Evolutionary conservation across 2,329 filamentous ascomycete species (phyloP), one percentile per base, ranked within the genome.

Genomic region (Dryadomyces quercivorus): DNA sequence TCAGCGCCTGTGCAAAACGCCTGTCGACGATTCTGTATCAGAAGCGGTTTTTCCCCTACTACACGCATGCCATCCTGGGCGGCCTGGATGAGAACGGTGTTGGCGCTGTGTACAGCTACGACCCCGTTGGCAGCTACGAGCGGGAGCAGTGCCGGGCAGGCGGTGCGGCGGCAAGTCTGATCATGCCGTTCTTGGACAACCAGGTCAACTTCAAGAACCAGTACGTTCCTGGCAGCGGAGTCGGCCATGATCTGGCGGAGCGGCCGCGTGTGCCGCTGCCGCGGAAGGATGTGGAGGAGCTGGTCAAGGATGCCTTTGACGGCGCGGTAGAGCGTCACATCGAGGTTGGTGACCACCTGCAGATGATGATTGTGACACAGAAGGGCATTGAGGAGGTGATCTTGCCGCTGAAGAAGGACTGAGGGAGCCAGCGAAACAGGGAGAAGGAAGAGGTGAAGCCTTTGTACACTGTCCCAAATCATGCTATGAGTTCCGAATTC

Each of bases 201-300:
- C 94, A 98, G 73, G 93, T 98, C 75, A 97, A 97, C 75, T 92
- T 92, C 78, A 98, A 96, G 81, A 98, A 98, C 70, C 92, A 96
- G 75, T 95, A 95, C 68, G 78, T 93, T 55, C 90, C 92, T 12
- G 88, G 85, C 49, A 92, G 87, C 63, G 90, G 89, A 55, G 79
- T 81, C 57, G 92, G 92, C 46, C 87, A 95, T 70, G 85, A 84
- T 53, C 74, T 96, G 63, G 73, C 86, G 73, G 80, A 86, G 70
- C 79, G 85, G 62, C 77, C 82, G 67, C 77, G 80, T 57, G 75
- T 83, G 64, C 86, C 88, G 52, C 73, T 97, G 65, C 76, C 84
- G 31, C 77, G 81, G 65, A 72, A 78, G 54, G 82, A 86, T 57
- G 92, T 95, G 31, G 86, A 95, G 74, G 81, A 86, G 60, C 69